Percentiles rank a stretch among this genome's conserved stretches.
Conservation (phyloP, 1,284 basidiomycete species). For the Ceratobasidium sp. region DNA sequence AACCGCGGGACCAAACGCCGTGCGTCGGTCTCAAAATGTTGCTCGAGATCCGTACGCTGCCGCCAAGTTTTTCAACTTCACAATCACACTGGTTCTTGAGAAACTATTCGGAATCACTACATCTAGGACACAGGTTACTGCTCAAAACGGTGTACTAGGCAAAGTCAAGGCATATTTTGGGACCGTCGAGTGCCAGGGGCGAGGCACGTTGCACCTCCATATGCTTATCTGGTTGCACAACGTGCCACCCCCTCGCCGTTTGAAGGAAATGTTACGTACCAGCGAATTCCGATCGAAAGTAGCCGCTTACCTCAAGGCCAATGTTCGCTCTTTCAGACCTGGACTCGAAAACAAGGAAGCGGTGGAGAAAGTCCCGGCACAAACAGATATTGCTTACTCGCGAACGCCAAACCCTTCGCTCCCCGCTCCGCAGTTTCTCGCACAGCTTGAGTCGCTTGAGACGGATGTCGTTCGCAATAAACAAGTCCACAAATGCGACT, state of each 20-base stretch:
- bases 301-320: slow-evolving; percentile 40
- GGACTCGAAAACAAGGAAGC: slow-evolving; percentile 48
- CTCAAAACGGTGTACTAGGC: slow-evolving; percentile 52
- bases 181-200: slow-evolving; percentile 55
- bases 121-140: slow-evolving; percentile 49
- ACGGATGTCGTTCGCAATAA: too few species aligned
- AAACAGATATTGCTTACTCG: slow-evolving; percentile 44
- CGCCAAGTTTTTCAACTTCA: slow-evolving; percentile 61
- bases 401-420: slow-evolving; percentile 16
- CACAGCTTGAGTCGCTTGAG: too few species aligned
- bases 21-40: slow-evolving; percentile 56
- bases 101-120: slow-evolving; percentile 58
- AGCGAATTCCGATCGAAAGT: slow-evolving; percentile 32
- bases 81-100: slow-evolving; percentile 57
- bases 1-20: slow-evolving; percentile 54
- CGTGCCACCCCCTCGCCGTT: slow-evolving; percentile 8
- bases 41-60: slow-evolving; percentile 60
- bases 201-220: slow-evolving; percentile 56
- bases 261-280: slow-evolving; percentile 5
- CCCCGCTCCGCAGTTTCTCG: neutral
- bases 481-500: too few species aligned
- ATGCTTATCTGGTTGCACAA: slow-evolving; percentile 53
- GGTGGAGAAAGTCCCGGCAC: slow-evolving; percentile 48
- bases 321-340: slow-evolving; percentile 55
- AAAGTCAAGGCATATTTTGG: slow-evolving; percentile 55